Evolutionary conservation across 176 grass and related monocot species (phyloP).

Genomic region (Secale cereale): DNA sequence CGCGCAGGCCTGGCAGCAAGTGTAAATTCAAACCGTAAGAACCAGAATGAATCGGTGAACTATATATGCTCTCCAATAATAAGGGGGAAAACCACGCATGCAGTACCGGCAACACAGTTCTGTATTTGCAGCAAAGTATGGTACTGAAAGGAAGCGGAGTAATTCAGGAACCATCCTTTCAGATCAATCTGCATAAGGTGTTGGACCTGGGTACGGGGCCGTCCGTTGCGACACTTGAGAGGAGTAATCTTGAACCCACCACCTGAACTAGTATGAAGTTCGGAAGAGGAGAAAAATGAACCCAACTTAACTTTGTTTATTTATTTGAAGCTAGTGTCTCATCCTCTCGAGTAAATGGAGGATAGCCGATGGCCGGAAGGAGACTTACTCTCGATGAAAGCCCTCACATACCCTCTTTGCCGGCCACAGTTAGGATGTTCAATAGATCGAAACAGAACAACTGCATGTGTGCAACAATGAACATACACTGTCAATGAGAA

Average conservation of each 20-base stretch:
- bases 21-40: conserved; percentile 18
- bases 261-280: conserved; percentile 56
- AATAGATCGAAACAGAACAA: conserved; percentile 87
- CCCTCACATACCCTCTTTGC: conserved; percentile 77
- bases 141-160: conserved; percentile 82
- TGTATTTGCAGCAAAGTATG: conserved; percentile 83
- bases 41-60: background rate
- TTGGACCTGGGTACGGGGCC: conserved; percentile 84
- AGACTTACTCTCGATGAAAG: conserved; percentile 89
- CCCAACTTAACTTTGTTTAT: conserved; percentile 13
- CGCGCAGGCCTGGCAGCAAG: conserved; percentile 64
- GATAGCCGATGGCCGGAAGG: conserved; percentile 15
- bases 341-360: conserved; percentile 14
- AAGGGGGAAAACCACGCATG: conserved; percentile 8
- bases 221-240: conserved; percentile 68
- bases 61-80: background rate
- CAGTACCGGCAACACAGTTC: conserved; percentile 78
- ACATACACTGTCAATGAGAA: conserved; percentile 24
- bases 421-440: conserved; percentile 75
- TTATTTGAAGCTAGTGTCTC: background rate
- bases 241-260: conserved; percentile 96
- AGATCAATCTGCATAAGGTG: conserved; percentile 96
- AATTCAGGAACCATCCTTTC: conserved; percentile 85
- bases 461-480: conserved; percentile 43
- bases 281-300: conserved; percentile 6